Base-by-base conservation (phyloP, 139 green algal species). In the Pseudopediastrum boryanum region DNA sequence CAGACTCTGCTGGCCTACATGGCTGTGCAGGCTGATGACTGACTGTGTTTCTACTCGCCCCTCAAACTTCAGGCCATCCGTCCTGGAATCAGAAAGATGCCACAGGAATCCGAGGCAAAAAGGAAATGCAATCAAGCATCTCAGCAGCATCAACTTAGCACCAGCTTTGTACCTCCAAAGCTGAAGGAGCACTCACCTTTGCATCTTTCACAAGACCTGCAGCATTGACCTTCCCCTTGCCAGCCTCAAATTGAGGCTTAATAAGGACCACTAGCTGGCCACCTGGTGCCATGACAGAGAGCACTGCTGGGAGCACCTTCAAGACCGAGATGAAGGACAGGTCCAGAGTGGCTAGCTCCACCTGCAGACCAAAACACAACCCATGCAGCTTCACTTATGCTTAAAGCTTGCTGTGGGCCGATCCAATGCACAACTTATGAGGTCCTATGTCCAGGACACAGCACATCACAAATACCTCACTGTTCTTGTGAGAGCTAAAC, bases 241-340 rank as follows among this genome's bases (percentile, higher is more conserved):
- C 88, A n/a, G 94, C 96, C 85, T 99, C 96, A 80, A 99, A 99
- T 86, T 99, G 96, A 1, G 96, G 96, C 84, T 99, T 99, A 72
- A 99, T 94, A 12, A 99, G 91, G 43, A 95, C 82, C 21, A 99
- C 76, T 35, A 98, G 74, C 42, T 92, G 76, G 3, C 50, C 56
- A 5, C 46, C 62, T 31, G 50, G 43, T 23, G 43, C 33, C 66
- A 82, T 46, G 19, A 73, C 62, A 27, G n/a, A 5, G 2, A 76
- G 48, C 38, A 87, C 35, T 39, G 77, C 79, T 62, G 75, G 79
- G 52, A 82, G 70, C 52, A 95, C 94, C 83, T 97, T 96, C 41
- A 97, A 85, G 41, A 98, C 83, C 7, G 84, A 94, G 65, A 99
- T 99, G 89, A 99, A 99, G 25, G 93, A 97, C 27, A 99, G 83